Evolutionary conservation across 1,284 basidiomycete genomes (phyloP).

Genomic region (Phellopilus nigrolimitatus): DNA sequence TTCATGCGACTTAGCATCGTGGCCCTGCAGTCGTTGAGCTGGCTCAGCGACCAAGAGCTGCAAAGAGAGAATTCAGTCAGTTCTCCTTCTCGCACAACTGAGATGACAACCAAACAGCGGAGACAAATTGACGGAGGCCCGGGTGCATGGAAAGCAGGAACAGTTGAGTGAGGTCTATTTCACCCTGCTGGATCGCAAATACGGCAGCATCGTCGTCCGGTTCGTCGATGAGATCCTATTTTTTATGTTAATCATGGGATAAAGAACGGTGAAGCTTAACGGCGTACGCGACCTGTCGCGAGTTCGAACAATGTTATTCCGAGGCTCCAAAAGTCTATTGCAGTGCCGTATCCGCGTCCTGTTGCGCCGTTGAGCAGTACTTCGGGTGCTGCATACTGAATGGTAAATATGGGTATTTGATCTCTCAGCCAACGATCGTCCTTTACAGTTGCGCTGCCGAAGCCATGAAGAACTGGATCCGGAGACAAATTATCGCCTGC

Average conservation of each 20-base stretch:
- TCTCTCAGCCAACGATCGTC: not conserved
- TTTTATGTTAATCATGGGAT: not conserved
- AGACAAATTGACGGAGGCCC: constrained; percentile 6
- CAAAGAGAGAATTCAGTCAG: not conserved
- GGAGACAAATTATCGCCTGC: no score
- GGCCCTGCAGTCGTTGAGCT: constrained; percentile 8
- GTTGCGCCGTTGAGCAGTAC: not conserved
- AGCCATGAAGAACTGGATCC: not conserved
- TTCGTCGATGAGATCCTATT: constrained; percentile 11
- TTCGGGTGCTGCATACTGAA: constrained; percentile 15
- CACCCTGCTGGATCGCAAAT: not conserved
- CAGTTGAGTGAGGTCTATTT: constrained; percentile 7
- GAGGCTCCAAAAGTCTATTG: constrained; percentile 12
- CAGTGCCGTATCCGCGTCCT: not conserved
- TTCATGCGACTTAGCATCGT: constrained; percentile 2
- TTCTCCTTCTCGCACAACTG: not conserved
- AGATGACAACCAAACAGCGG: constrained; percentile 1
- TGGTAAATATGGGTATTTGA: constrained; percentile 6
- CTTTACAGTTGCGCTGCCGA: not conserved
- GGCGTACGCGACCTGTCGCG: constrained; percentile 9
- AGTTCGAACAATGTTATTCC: constrained; percentile 13
- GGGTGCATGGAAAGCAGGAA: constrained; percentile 8
- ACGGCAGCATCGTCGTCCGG: constrained; percentile 8
- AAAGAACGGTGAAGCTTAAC: no score
- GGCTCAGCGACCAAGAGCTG: constrained; percentile 11